Base-by-base conservation (phyloP, 176 grass and related monocot genomes). In the Ampelocalamus luodianensis region DNA sequence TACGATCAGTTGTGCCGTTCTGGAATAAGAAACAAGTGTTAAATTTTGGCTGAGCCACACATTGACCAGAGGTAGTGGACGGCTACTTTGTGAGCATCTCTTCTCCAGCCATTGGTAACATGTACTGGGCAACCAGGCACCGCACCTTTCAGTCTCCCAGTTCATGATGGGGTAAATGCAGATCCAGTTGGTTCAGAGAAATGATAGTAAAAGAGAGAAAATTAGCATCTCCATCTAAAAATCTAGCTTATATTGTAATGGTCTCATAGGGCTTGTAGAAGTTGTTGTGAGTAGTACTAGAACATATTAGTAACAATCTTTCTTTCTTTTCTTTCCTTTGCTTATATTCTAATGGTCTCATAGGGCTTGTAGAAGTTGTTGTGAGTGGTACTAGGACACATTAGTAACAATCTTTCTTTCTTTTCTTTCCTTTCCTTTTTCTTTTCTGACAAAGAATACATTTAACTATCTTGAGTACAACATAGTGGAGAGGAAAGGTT, bases 131-230 rank as follows among this genome's bases (percentile, higher is more conserved):
- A 90, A 34, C 65, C 54, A 64, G 37, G 37, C 56, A 56, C 81
- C 74, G 29, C 74, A 43, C 24, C 39, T 90, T 83, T 87, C n/a
- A 39, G 59, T 79, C 79, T 74, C 29, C 55, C 76, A 11, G 66
- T 43, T 66, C 79, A 90, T 83, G 59, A 90, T 87, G 66, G 14
- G 38, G 69, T 36, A 78, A 56, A 62, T 53, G 60, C 11, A 67
- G 66, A 14, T 14, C 66, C 74, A 61, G 62, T 13, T 62, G 24
- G 59, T 29, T 61, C 59, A 27, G 13, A 59, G 38, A 37, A 81
- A 55, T 4, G 56, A 48, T 55, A 66, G 63, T 17, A 39, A 82
- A 63, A 77, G 64, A 42, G 77, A 37, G 7, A 5, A 38, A 16
- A 65, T 38, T 39, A 26, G 37, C 3, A 26, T 39, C 40, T 77